Base-by-base conservation (phyloP, 1,284 basidiomycete species). In the Erythrobasidium hasegawianum region DNA sequence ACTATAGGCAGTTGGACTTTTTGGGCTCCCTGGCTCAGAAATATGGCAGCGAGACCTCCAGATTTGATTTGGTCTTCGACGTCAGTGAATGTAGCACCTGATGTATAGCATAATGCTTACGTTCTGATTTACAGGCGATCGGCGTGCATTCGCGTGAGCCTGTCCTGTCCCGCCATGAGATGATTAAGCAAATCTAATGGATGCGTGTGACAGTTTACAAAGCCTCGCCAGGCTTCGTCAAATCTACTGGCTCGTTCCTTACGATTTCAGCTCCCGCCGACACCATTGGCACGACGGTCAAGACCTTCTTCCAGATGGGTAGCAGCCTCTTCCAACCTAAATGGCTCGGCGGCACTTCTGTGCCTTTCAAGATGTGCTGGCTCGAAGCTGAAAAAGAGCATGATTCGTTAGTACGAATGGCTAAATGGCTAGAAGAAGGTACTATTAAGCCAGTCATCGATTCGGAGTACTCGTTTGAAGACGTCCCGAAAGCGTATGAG, bases 401-500 rank as follows among this genome's bases (percentile, higher is more conserved):
- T 16, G 72, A 72, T 18, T 68, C 74, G 18, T 69, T 64, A 1
- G 62, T 59, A 45, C 71, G 74, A 38, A 55, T 73, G 41, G 56
- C 71, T 7, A 47, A 64, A 82, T 85, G 83, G 53, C 16, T 72
- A 43, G 57, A 71, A 27, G 58, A 67, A 83, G 85, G 84, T 38
- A 79, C 80, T 64, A 72, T 87, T 2, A 83, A 82, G 69, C 80
- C 85, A 0, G 71, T 81, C 0, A 81, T 89, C 7, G 87, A 89
- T 75, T 85, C 83, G 0, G 81, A 84, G 1, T 82, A 79, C 68
- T 73, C 74, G 2, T 87, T 87, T 59, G 81, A 83, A 16, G 83
- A 87, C 26, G 82, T 77, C 0, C 72, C 81, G 45, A 78, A 83
- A 68, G 87, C 86, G 2, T 89, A 86, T 69, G 83, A 84, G 38